Evolutionary conservation across 225 moss, liverwort and hornwort genomes (phyloP).

Genomic region (Bryum argenteum): DNA sequence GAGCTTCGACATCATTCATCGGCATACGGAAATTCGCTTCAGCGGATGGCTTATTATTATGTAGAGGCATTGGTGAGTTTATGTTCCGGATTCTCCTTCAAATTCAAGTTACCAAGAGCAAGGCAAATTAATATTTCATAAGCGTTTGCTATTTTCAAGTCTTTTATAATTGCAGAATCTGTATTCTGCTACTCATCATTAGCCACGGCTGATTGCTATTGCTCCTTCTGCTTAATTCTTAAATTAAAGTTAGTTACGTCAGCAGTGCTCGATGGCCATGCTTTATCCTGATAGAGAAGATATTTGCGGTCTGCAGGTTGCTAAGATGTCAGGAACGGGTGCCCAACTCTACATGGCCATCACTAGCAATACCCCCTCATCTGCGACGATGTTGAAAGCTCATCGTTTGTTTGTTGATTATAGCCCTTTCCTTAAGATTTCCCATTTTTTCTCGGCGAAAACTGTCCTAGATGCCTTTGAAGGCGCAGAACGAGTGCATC

Average conservation of each 20-base stretch:
- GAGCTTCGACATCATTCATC: slow-evolving; percentile 62
- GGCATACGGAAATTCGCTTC: slow-evolving; percentile 62
- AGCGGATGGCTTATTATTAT: slow-evolving; percentile 71
- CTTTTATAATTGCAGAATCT: background rate
- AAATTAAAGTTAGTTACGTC: background rate
- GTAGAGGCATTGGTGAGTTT: slow-evolving; percentile 71
- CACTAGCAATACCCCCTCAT: slow-evolving; percentile 53
- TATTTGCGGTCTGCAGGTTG: slow-evolving; percentile 29
- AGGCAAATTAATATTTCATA: slow-evolving; percentile 6
- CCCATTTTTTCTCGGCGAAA: slow-evolving; percentile 62
- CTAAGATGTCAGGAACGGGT: slow-evolving; percentile 81
- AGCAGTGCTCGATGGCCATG: slow-evolving; percentile 14
- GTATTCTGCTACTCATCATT: background rate
- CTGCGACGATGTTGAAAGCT: slow-evolving; percentile 59
- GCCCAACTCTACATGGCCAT: slow-evolving; percentile 76
- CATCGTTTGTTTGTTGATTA: slow-evolving; percentile 64
- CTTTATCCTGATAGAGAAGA: slow-evolving; percentile 6
- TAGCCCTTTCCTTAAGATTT: slow-evolving; percentile 63
- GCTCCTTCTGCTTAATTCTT: background rate
- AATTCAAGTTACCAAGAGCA: background rate
- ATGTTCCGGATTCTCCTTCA: background rate
- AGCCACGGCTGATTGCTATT: background rate
- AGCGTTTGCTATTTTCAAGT: background rate
- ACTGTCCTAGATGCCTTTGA: slow-evolving; percentile 53
- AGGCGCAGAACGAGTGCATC: slow-evolving; percentile 62